Base-by-base conservation (phyloP, 1,139 yeast species). In the Hansenula lynferdii region DNA sequence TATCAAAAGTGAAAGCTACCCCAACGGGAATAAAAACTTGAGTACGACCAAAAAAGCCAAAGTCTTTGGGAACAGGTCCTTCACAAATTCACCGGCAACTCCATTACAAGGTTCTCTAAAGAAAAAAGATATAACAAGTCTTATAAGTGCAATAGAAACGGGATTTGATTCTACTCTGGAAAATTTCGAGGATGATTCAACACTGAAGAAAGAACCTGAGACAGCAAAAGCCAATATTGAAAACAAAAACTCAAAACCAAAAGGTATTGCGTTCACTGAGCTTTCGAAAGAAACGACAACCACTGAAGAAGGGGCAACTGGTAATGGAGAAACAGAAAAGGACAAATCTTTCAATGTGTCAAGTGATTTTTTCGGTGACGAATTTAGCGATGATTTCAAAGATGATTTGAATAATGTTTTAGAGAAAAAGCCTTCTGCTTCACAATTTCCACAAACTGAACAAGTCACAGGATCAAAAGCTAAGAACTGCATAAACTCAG, bases 381-480 rank as follows among this genome's bases (percentile, higher is more conserved):
- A 47, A 26, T 47, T 48, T 27, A 52, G 56, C 36, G 54, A 50
- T 11, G 54, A 44, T 15, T 48, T 52, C 25, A 19, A 50, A 40
- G 41, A 44, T 24, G 55, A 50, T 8, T 30, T 52, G 32, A 53
- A 51, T 17, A 43, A 35, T n/a, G 40, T 34, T 4, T 12, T 47
- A 6, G 41, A 37, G 5, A 42, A 28, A 18, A 8, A 9, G 5
- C 11, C 24, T 22, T 6, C 24, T n/a, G n/a, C n/a, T n/a, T n/a
- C n/a, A n/a, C n/a, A n/a, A n/a, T n/a, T n/a, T n/a, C n/a, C n/a
- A n/a, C n/a, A n/a, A n/a, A n/a, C n/a, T n/a, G n/a, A n/a, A n/a
- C n/a, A n/a, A n/a, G n/a, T n/a, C n/a, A n/a, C n/a, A n/a, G n/a
- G n/a, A n/a, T n/a, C n/a, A n/a, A n/a, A n/a, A n/a, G n/a, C n/a